Evolutionary conservation across 169 alveolate species (phyloP).

Genomic region (Cytauxzoon felis): DNA sequence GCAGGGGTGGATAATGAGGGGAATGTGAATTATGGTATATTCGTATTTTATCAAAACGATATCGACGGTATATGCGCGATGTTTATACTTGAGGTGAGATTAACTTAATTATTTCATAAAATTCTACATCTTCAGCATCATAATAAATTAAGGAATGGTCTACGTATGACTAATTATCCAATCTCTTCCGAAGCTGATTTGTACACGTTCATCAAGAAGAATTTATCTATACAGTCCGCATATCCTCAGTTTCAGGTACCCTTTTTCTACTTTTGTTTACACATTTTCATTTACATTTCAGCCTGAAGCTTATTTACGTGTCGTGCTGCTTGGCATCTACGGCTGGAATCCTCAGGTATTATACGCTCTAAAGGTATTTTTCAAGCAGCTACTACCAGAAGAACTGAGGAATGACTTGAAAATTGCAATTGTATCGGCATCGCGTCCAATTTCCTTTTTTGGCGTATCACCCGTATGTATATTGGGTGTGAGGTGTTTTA

Average conservation of each 20-base stretch:
- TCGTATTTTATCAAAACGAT: conserved; percentile 57
- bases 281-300: background rate
- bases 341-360: conserved; percentile 63
- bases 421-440: conserved; percentile 37
- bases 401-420: conserved; percentile 15
- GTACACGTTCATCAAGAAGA: conserved; percentile 60
- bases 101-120: no score
- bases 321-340: conserved; percentile 49
- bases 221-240: conserved; percentile 30
- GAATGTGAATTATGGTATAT: conserved; percentile 19
- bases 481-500: background rate
- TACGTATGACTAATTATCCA: conserved; percentile 50
- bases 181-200: conserved; percentile 52
- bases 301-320: conserved; percentile 54
- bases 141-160: conserved; percentile 39
- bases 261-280: background rate
- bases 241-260: conserved; percentile 52
- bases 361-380: conserved; percentile 57
- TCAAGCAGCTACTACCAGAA: conserved; percentile 37
- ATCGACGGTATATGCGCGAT: conserved; percentile 58
- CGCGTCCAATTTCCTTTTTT: conserved; percentile 48
- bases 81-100: conserved; percentile 56
- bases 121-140: conserved; percentile 63
- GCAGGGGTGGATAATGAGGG: background rate
- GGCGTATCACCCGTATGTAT: conserved; percentile 37